Evolutionary conservation across 2,329 filamentous ascomycete species (phyloP), one percentile per base, ranked within the genome.

Genomic region (Exophiala lecanii-corni): DNA sequence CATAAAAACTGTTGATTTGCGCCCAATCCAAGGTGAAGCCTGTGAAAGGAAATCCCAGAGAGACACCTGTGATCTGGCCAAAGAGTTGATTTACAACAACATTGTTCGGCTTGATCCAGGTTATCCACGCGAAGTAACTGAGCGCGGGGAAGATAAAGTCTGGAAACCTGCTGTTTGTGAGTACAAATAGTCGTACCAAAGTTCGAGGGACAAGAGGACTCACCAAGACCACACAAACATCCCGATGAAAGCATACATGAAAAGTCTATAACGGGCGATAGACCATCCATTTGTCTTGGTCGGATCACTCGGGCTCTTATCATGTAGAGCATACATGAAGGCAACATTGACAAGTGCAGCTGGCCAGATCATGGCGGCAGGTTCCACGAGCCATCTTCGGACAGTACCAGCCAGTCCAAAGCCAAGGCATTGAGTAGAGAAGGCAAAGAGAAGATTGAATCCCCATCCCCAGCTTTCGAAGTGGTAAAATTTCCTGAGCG

Each of bases 331-430:
- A 56, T 83, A 81, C 68, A 84, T 79, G 23, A 85, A 61, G 1
- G 79, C 76, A 9, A 82, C 78, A 2, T 73, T 72, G 21, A 80
- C 78, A 18, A 85, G 67, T 43, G 81, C 81, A 7, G 67, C 72
- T 0, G 82, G 82, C 81, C 81, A 85, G 43, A 84, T 82, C 77
- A 85, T 82, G 9, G 80, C 75, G 2, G 81, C 79, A 10, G 61
- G 60, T 58, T 23, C 83, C 56, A 57, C 79, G 5, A 82, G 68
- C 30, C 78, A 80, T 56, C 83, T 81, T 3, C 78, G 82, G 12
- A 78, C 81, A 4, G 85, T 66, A 6, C 57, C 57, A n/a, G 76
- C 78, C 26, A 84, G 66, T 5, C 84, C 64, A 17, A 84, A 62
- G 57, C 84, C 79, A 56, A 82, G 83, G 5, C 70, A 43, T 21